Conservation (phyloP, 1,284 basidiomycete species). For the Ganoderma resinaceum region DNA sequence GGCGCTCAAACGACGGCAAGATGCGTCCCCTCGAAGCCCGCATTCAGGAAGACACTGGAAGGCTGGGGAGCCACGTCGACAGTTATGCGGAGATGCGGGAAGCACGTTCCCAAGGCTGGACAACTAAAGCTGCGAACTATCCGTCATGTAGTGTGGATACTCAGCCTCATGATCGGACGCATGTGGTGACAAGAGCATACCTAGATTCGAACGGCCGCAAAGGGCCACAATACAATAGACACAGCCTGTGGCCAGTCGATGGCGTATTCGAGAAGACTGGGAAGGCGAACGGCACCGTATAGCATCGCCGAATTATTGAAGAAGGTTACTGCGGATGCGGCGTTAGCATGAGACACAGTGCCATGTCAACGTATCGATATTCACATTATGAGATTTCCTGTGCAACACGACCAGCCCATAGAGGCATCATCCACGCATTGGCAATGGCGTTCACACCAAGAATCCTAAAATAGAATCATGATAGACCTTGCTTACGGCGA, state of each 20-base stretch:
- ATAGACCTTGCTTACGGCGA: not conserved
- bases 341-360: not conserved
- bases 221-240: not conserved
- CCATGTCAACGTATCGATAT: not conserved
- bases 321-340: not conserved
- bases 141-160: not conserved
- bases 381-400: not conserved
- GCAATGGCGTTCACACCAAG: not conserved
- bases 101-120: not conserved
- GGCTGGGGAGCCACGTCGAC: not conserved
- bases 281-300: not conserved
- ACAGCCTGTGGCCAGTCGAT: constrained; percentile 2
- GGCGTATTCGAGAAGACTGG: not conserved
- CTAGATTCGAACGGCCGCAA: not conserved
- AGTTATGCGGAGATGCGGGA: constrained; percentile 1
- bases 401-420: not conserved
- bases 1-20: constrained; percentile 1
- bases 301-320: not conserved
- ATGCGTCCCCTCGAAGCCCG: not conserved
- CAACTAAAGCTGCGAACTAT: not conserved
- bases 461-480: not conserved
- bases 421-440: not conserved
- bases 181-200: not conserved
- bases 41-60: not conserved
- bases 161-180: not conserved